phyloP scores from a whole-genome alignment of 2,329 filamentous ascomycete species.

The Diaporthe citri region DNA sequence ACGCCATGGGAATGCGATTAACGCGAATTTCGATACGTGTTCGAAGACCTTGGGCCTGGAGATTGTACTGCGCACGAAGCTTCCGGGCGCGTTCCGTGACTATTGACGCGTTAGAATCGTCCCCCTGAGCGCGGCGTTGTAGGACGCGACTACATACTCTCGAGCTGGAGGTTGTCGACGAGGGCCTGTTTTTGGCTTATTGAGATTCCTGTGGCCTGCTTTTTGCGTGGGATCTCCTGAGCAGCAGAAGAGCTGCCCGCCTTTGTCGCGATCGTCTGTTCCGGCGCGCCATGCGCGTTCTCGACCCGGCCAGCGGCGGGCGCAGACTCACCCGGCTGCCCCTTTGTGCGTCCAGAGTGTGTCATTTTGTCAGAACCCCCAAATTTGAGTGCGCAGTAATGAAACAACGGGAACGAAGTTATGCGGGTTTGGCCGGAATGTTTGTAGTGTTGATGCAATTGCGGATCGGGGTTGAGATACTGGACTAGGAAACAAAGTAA shows the following conservation, averaged over 20 bases:
- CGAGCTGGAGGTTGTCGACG: conserved; percentile 89
- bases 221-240: conserved; percentile 72
- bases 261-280: conserved; percentile 51
- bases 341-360: conserved; percentile 59
- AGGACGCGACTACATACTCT: conserved; percentile 69
- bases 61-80: conserved; percentile 87
- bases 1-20: conserved; percentile 86
- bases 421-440: not conserved
- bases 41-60: conserved; percentile 87
- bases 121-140: not conserved
- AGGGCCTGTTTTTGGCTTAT: conserved; percentile 84
- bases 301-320: conserved; percentile 44
- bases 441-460: conserved; percentile 21
- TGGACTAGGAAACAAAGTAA: conserved; percentile 40
- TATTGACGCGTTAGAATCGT: conserved; percentile 53
- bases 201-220: conserved; percentile 71
- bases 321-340: conserved; percentile 56
- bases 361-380: conserved; percentile 58
- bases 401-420: conserved; percentile 2
- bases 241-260: conserved; percentile 52
- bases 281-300: conserved; percentile 42
- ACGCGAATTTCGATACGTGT: conserved; percentile 92
- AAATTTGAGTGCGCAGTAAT: not conserved
- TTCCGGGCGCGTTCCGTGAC: conserved; percentile 90
- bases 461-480: conserved; percentile 13